Conservation (phyloP, 2,329 filamentous ascomycete genomes). For the Incumbomyces delicatus region DNA sequence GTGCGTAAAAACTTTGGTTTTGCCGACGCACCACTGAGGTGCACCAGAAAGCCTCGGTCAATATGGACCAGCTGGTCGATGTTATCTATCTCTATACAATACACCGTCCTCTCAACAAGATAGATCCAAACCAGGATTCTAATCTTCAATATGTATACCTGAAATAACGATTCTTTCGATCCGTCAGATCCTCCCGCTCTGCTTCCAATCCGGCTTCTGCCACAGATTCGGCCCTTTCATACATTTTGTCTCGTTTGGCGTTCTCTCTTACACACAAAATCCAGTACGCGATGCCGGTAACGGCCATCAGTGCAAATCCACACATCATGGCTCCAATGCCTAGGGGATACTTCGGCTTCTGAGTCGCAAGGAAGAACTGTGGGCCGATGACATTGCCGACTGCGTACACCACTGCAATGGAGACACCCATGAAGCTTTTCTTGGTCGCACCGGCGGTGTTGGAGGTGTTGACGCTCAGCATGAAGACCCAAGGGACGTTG, state of each 20-base stretch:
- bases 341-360: conserved; percentile 7
- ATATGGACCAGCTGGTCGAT: too few relatives aligned
- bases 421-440: conserved; percentile 4
- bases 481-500: conserved; percentile 4
- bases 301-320: conserved; percentile 2
- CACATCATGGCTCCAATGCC: conserved; percentile 7
- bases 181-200: conserved; percentile 1
- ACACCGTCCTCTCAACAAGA: too few relatives aligned
- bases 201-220: background rate
- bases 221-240: background rate
- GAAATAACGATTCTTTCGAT: conserved; percentile 3
- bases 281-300: conserved; percentile 2
- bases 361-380: conserved; percentile 5
- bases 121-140: too few relatives aligned
- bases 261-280: background rate
- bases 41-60: too few relatives aligned
- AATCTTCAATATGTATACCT: conserved; percentile 2
- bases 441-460: conserved; percentile 5
- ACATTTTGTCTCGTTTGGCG: background rate
- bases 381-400: conserved; percentile 8
- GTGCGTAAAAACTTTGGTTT: too few relatives aligned
- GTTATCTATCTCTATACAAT: too few relatives aligned
- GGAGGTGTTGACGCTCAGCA: conserved; percentile 1
- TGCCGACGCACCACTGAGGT: too few relatives aligned
- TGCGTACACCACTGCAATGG: conserved; percentile 4